Base-by-base conservation (phyloP, 495 filamentous ascomycete species). In the Podospora comata region DNA sequence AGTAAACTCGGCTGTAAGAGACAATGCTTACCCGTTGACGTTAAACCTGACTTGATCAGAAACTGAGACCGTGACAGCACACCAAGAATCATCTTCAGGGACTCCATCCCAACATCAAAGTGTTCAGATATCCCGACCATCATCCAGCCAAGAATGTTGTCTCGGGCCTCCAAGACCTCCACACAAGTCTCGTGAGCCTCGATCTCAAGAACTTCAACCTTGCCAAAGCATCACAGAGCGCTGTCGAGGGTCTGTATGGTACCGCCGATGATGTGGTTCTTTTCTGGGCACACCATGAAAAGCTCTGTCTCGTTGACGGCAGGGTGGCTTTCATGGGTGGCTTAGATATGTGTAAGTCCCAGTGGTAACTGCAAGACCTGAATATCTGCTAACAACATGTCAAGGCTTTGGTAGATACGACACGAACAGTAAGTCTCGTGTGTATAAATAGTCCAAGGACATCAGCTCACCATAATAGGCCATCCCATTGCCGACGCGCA, bases 221-320 rank as follows among this genome's bases (percentile, higher is more conserved):
- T 19, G 77, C 86, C 11, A 85, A 87, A 65, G 80, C 92, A 63
- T 88, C 90, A 0, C 81, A 79, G 28, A 90, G 93, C 67, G 79
- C 87, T 0, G 71, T 96, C 30, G 89, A 93, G 73, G 84, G 86
- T 1, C 77, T 98, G 2, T 98, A 97, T 72, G 94, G 94, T 59
- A 79, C 80, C 64, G 85, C 88, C 60, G 91, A 93, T 32, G 93
- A 90, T 65, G 86, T 91, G 5, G 90, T 97, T 20, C 78, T 98
- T 4, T 98, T 92, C 78, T 98, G 93, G 93, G 93, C 94, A 0
- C 94, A 98, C 70, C 94, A 97, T 68, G 94, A 98, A 77, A 98
- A 98, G 79, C 83, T 98, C 6, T 94, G 90, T 70, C 71, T 97
- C 11, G 79, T 98, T 44, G 94, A 98, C 76, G 87, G 90, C 1